These are phyloP conservation scores for Stephania japonica DNA, from an alignment of 164 flowering plant genomes.

Conservation along the genomic window DNA sequence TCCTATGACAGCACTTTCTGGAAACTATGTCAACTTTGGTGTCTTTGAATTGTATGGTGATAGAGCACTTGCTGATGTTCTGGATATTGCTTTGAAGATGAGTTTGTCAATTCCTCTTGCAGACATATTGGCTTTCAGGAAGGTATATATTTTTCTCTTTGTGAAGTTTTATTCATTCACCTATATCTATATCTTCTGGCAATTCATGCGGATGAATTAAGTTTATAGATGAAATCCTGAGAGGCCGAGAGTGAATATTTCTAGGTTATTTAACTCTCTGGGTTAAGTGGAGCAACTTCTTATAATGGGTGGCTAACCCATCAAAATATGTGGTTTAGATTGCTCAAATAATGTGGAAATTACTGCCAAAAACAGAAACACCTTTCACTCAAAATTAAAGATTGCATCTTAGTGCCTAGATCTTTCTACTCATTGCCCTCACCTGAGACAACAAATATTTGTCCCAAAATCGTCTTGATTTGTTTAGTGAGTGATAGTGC, in stretches of 20 bases:
- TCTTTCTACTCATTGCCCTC: too few species aligned
- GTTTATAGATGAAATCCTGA: background rate
- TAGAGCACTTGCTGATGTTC: slow-evolving; percentile 92
- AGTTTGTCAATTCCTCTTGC: slow-evolving; percentile 78
- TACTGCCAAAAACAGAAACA: too few species aligned
- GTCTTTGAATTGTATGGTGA: slow-evolving; percentile 98
- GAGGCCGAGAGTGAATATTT: background rate
- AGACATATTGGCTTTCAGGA: slow-evolving; percentile 78
- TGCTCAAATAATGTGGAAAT: too few species aligned
- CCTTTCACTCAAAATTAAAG: too few species aligned
- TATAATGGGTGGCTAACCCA: too few species aligned
- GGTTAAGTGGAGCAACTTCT: too few species aligned
- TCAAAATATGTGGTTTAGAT: too few species aligned
- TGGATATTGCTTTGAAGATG: slow-evolving; percentile 87
- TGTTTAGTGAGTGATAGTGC: too few species aligned
- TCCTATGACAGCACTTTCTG: slow-evolving; percentile 69
- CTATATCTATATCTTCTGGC: background rate
- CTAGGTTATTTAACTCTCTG: too few species aligned
- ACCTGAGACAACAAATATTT: too few species aligned
- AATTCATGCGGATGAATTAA: background rate
- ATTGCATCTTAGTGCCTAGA: too few species aligned
- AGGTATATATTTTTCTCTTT: slow-evolving; percentile 38
- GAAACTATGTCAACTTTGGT: slow-evolving; percentile 96
- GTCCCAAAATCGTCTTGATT: too few species aligned
- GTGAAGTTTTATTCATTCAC: background rate